These are phyloP conservation scores for Penicillium fuscoglaucum DNA, from an alignment of 2,329 filamentous ascomycete genomes.

Conservation along the genomic window DNA sequence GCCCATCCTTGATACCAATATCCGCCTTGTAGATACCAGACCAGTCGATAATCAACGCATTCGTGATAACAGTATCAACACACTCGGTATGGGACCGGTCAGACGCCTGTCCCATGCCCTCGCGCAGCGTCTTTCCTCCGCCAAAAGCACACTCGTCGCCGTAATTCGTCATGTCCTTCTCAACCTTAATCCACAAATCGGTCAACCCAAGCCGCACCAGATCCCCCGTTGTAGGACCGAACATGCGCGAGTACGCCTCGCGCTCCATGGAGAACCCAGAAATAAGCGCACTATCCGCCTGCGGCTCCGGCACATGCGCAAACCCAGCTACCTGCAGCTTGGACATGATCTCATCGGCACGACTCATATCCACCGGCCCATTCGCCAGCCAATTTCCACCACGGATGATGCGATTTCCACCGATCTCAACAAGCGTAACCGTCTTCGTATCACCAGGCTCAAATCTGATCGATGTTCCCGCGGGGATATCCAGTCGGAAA, in stretches of 20 bases:
- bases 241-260: conserved; percentile 80
- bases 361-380: conserved; percentile 66
- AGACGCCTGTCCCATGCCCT: conserved; percentile 92
- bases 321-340: conserved; percentile 73
- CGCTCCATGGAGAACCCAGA: conserved; percentile 71
- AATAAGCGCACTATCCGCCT: conserved; percentile 55
- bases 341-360: conserved; percentile 65
- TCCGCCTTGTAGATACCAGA: conserved; percentile 94
- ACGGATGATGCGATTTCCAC: conserved; percentile 72
- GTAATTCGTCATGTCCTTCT: conserved; percentile 79
- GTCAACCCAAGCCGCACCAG: conserved; percentile 78
- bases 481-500: conserved; percentile 82
- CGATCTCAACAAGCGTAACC: conserved; percentile 85
- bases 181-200: conserved; percentile 86
- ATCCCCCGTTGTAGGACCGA: conserved; percentile 88
- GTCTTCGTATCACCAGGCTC: conserved; percentile 92
- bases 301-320: conserved; percentile 70
- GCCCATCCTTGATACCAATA: conserved; percentile 84
- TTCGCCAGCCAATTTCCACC: conserved; percentile 80
- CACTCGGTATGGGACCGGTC: conserved; percentile 70
- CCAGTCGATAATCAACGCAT: conserved; percentile 88
- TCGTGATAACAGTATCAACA: conserved; percentile 83
- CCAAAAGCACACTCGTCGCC: conserved; percentile 96
- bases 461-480: conserved; percentile 88
- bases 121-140: conserved; percentile 87